A percentile compares a stretch with the other conserved stretches of the same genome.
Conservation (phyloP, 345 rosid genomes). For the Durio zibethinus region DNA sequence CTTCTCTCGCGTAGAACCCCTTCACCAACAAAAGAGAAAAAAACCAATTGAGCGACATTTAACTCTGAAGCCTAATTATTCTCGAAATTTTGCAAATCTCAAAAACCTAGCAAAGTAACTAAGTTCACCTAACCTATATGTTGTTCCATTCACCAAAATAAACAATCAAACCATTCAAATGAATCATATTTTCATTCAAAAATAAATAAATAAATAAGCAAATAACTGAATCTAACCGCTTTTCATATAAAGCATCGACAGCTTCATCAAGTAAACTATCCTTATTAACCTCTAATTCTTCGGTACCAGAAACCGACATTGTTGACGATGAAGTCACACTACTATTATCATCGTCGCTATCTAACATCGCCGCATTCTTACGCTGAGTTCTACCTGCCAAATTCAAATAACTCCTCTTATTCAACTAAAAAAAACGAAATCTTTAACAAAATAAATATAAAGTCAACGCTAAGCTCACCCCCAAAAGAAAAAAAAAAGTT, state of each 20-base stretch:
- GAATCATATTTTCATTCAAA: neutral
- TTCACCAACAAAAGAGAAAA: constrained; percentile 25
- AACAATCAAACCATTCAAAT: neutral
- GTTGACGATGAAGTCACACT: constrained; percentile 79
- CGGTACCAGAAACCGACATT: constrained; percentile 43
- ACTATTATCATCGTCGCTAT: constrained; percentile 76
- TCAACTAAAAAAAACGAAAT: neutral
- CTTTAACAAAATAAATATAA: neutral
- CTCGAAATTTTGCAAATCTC: neutral
- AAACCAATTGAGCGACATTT: constrained; percentile 11
- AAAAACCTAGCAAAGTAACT: neutral
- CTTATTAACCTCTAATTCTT: constrained; percentile 59
- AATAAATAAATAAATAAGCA: neutral
- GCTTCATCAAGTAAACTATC: constrained; percentile 72
- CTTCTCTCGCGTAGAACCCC: constrained; percentile 85
- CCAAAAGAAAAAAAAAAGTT: neutral
- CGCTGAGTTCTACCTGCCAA: constrained; percentile 50
- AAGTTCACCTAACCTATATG: neutral
- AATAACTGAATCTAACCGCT: constrained; percentile 40
- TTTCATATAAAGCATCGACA: constrained; percentile 78
- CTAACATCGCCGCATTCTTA: constrained; percentile 52
- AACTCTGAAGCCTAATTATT: neutral
- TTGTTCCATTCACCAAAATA: neutral
- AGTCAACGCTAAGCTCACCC: neutral
- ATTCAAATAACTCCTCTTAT: neutral